A percentile compares a stretch with the other conserved stretches of the same genome.
phyloP scores from a whole-genome alignment of 345 rosid genomes.

The Camelina laxa region DNA sequence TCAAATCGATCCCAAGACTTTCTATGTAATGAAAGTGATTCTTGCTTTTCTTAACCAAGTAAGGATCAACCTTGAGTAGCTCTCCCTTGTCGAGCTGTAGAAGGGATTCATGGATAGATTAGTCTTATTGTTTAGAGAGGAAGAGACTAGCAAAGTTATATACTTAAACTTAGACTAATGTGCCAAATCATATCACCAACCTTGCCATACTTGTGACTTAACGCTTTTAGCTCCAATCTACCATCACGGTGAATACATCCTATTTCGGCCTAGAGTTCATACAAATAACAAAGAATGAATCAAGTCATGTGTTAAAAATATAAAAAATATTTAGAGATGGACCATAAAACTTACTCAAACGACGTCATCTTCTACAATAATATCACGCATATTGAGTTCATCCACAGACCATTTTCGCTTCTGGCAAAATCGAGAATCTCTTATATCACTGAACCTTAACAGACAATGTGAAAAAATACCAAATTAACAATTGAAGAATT shows the following conservation, averaged over 20 bases:
- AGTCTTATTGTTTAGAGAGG: neutral
- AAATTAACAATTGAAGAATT: neutral
- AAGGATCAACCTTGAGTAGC: conserved; percentile 67
- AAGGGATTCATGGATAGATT: neutral
- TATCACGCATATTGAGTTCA: conserved; percentile 90
- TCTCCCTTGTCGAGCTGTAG: conserved; percentile 81
- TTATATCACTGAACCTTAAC: conserved; percentile 4
- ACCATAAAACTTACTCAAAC: conserved; percentile 66
- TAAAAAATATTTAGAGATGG: neutral
- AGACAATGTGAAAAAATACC: neutral
- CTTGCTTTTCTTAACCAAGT: conserved; percentile 75
- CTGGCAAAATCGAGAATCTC: conserved; percentile 46
- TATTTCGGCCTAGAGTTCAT: conserved; percentile 65
- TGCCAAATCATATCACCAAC: conserved; percentile 43
- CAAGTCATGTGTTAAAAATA: conserved; percentile 7
- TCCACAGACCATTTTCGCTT: conserved; percentile 83
- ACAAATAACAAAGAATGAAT: conserved; percentile 5
- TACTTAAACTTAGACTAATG: neutral
- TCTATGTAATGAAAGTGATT: conserved; percentile 79
- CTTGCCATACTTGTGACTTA: conserved; percentile 94
- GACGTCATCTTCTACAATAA: conserved; percentile 81
- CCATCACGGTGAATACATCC: conserved; percentile 78
- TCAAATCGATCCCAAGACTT: conserved; percentile 67
- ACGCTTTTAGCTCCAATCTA: conserved; percentile 73
- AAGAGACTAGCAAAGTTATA: neutral